Evolutionary conservation across 2,329 filamentous ascomycete species (phyloP), one percentile per base, ranked within the genome.

Genomic region (Nothophaeocryptopus gaeumannii): DNA sequence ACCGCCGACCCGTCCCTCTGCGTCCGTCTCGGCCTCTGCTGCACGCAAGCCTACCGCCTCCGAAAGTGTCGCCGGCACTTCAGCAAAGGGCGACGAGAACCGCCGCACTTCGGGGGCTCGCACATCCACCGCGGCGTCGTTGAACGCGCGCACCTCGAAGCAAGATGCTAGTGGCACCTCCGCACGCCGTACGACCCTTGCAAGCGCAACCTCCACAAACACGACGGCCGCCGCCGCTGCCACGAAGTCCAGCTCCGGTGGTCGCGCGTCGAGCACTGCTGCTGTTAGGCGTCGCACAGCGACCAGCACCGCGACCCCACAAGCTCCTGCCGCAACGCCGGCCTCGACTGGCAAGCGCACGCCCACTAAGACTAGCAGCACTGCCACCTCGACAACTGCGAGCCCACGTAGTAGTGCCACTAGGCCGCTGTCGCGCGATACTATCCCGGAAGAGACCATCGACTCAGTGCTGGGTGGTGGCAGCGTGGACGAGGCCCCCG

Each of bases 401-500:
- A 36, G 42, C 20, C 42, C 42, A 30, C 38, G 43, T 9, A 46
- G 42, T 9, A 29, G 26, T 11, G 38, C 46, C 31, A 44, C 38
- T 4, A 41, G 59, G 15, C 56, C 61, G 13, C 16, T 56, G 9
- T 62, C 58, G 5, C 50, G 56, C 3, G 60, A 59, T 20, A 59
- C 59, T 5, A 64, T 64, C 29, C 45, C 60, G 9, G 63, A 64
- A 46, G 62, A 54, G 47, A 14, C 38, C 29, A 15, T 37, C 48
- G 15, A 52, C n/a, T 31, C 41, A 30, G 41, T 47, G 13, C 15
- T 50, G n/a, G 13, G 26, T 10, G 42, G 38, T 20, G 39, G 35
- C 13, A 14, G 9, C 35, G 35, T 42, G 16, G 45, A 53, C 16
- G 40, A 45, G 33, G 45, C 45, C 29, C 50, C 45, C n/a, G 45